Evolutionary conservation across 768 basidiomycete species (phyloP).

Genomic region (Hygrophorus russula): DNA sequence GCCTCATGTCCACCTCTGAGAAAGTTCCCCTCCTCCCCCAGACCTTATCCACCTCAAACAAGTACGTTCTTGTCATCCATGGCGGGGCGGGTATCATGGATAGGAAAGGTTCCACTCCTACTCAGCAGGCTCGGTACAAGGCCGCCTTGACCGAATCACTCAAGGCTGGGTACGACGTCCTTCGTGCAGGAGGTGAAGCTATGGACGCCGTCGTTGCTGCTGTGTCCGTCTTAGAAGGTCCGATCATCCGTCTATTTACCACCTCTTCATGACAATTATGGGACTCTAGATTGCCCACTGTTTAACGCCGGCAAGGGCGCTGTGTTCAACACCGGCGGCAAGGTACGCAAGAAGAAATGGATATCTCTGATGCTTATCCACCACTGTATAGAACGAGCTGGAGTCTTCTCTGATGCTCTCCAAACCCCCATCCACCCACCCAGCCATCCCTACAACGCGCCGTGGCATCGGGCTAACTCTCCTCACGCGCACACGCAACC

Average conservation of each 20-base stretch:
- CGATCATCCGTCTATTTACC: conserved; percentile 3
- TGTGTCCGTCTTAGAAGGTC: conserved; percentile 64
- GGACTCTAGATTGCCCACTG: conserved; percentile 51
- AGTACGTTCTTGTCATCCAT: conserved; percentile 54
- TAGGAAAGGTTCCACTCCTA: conserved; percentile 43
- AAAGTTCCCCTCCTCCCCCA: conserved; percentile 12
- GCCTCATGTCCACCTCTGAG: conserved; percentile 5
- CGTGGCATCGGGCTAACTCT: conserved; percentile 58
- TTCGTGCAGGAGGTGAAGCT: conserved; percentile 62
- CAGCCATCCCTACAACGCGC: conserved; percentile 43
- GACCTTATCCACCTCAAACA: conserved; percentile 1
- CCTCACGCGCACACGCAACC: conserved; percentile 57
- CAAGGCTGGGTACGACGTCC: conserved; percentile 48
- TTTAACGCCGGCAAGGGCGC: conserved; percentile 78
- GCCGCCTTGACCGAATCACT: conserved; percentile 43
- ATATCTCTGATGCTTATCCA: not conserved
- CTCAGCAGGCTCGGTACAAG: conserved; percentile 48
- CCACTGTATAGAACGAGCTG: conserved; percentile 55
- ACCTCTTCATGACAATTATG: not conserved
- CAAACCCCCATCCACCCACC: conserved; percentile 57
- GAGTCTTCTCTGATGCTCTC: conserved; percentile 78
- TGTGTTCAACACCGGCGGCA: conserved; percentile 72
- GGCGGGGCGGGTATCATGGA: conserved; percentile 72
- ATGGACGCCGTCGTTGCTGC: conserved; percentile 77
- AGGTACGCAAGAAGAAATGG: conserved; percentile 30